Evolutionary conservation across 2,329 filamentous ascomycete species (phyloP).

Genomic region (Penicillium sp.): DNA sequence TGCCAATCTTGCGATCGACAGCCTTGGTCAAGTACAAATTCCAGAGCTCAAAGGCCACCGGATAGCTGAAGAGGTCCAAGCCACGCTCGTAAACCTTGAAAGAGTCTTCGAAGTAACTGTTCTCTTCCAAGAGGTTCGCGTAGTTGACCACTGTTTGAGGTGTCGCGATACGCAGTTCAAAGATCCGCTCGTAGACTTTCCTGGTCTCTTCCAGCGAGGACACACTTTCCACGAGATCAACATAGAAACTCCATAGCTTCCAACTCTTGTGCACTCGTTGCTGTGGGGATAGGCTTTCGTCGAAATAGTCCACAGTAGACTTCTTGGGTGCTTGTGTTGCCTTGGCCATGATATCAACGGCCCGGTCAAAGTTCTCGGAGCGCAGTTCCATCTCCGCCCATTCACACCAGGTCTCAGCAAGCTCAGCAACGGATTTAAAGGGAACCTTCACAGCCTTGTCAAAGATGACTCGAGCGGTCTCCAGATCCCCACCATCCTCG

Average conservation of each 20-base stretch:
- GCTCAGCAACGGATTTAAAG: slow-evolving; percentile 94
- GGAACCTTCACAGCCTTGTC: slow-evolving; percentile 98
- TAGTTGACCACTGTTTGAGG: slow-evolving; percentile 99
- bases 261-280: slow-evolving; percentile 98
- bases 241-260: slow-evolving; percentile 99
- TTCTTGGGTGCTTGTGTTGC: slow-evolving; percentile 95
- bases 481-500: slow-evolving; percentile 80
- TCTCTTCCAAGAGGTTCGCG: slow-evolving; percentile 89
- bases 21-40: slow-evolving; percentile 98
- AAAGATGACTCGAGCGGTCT: slow-evolving; percentile 87
- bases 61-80: slow-evolving; percentile 96
- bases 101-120: slow-evolving; percentile 93
- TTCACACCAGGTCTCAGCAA: slow-evolving; percentile 98
- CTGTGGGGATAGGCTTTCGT: slow-evolving; percentile 89
- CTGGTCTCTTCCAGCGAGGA: slow-evolving; percentile 87
- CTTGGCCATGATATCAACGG: slow-evolving; percentile 94
- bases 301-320: slow-evolving; percentile 99
- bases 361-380: slow-evolving; percentile 93
- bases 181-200: slow-evolving; percentile 95
- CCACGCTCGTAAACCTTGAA: slow-evolving; percentile 98
- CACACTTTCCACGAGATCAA: slow-evolving; percentile 95
- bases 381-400: slow-evolving; percentile 99
- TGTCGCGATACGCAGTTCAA: slow-evolving; percentile 95
- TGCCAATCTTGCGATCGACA: slow-evolving; percentile 91
- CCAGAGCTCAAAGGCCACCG: slow-evolving; percentile 97